These are phyloP conservation scores for Kazachstania martiniae DNA, from an alignment of 805 yeast species.

Conservation along the genomic window DNA sequence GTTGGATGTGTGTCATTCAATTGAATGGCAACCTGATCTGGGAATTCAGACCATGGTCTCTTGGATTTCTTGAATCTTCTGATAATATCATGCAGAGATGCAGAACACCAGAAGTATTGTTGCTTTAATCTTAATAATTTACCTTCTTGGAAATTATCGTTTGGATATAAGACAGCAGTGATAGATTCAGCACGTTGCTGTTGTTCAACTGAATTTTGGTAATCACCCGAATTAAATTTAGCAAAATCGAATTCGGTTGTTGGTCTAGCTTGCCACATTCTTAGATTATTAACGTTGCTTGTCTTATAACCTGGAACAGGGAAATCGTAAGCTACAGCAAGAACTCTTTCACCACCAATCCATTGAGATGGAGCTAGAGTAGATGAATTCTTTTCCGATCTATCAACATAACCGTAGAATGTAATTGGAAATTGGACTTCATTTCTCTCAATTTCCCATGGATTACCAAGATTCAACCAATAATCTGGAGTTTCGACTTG, in stretches of 20 bases:
- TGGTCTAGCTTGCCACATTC: conserved; percentile 86
- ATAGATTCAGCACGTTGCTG: conserved; percentile 88
- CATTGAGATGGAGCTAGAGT: conserved; percentile 57
- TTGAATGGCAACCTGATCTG: conserved; percentile 84
- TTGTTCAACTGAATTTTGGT: conserved; percentile 67
- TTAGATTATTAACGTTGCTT: conserved; percentile 71
- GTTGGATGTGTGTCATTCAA: conserved; percentile 94
- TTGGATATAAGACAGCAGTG: conserved; percentile 87
- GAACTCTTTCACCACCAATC: conserved; percentile 82
- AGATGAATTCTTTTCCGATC: conserved; percentile 36
- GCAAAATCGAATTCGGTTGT: conserved; percentile 84
- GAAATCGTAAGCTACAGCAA: conserved; percentile 84
- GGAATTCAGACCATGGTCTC: conserved; percentile 70
- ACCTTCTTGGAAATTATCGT: conserved; percentile 85
- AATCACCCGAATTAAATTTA: conserved; percentile 87
- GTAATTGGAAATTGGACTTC: conserved; percentile 86
- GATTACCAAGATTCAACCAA: conserved; percentile 81
- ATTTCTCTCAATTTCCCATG: conserved; percentile 85
- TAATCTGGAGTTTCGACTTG: conserved; percentile 93
- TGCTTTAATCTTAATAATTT: conserved; percentile 88
- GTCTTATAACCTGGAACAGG: conserved; percentile 90
- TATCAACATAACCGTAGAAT: conserved; percentile 73
- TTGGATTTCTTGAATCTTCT: conserved; percentile 77
- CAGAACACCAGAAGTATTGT: conserved; percentile 95
- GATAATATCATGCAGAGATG: conserved; percentile 81